A percentile compares a stretch with the other conserved stretches of the same genome.
phyloP scores from a whole-genome alignment of 805 yeast species.

The Monosporozyma aerobia region DNA sequence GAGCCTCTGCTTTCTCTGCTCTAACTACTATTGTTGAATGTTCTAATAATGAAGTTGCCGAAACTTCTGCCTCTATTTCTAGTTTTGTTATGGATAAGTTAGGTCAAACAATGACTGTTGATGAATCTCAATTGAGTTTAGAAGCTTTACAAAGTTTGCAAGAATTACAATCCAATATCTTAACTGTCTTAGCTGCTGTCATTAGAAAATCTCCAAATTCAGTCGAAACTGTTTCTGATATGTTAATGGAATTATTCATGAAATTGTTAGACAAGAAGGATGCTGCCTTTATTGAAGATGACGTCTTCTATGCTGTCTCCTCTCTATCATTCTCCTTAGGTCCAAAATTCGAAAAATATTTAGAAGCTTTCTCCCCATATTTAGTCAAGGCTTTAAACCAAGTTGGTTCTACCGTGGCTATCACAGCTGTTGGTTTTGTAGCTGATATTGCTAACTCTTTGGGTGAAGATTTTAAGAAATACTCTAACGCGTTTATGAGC shows the following conservation, averaged over 20 bases:
- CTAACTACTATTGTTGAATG: slow-evolving; percentile 71
- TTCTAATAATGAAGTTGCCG: slow-evolving; percentile 62
- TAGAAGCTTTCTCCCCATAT: slow-evolving; percentile 77
- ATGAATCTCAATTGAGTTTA: slow-evolving; percentile 46
- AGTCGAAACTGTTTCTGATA: slow-evolving; percentile 64
- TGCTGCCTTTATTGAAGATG: slow-evolving; percentile 79
- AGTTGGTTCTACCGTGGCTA: slow-evolving; percentile 73
- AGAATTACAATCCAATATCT: slow-evolving; percentile 76
- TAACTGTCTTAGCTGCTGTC: slow-evolving; percentile 71
- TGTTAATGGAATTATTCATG: slow-evolving; percentile 74
- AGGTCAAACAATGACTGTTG: slow-evolving; percentile 56
- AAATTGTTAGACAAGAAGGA: slow-evolving; percentile 55
- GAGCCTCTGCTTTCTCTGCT: slow-evolving; percentile 97
- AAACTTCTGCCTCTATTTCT: slow-evolving; percentile 63
- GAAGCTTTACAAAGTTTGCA: slow-evolving; percentile 75
- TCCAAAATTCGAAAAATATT: slow-evolving; percentile 58
- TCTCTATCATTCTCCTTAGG: slow-evolving; percentile 81
- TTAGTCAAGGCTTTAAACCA: slow-evolving; percentile 71
- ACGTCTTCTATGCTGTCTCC: slow-evolving; percentile 83
- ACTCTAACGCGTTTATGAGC: slow-evolving; percentile 73
- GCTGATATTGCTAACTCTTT: slow-evolving; percentile 91
- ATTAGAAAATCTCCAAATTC: slow-evolving; percentile 70
- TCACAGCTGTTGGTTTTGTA: slow-evolving; percentile 87
- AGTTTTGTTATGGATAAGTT: slow-evolving; percentile 63
- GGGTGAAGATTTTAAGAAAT: slow-evolving; percentile 62